Percentiles rank a stretch among this genome's conserved stretches.
Evolutionary conservation across 1,284 basidiomycete genomes (phyloP).

Genomic region (Apiotrichum gracile): DNA sequence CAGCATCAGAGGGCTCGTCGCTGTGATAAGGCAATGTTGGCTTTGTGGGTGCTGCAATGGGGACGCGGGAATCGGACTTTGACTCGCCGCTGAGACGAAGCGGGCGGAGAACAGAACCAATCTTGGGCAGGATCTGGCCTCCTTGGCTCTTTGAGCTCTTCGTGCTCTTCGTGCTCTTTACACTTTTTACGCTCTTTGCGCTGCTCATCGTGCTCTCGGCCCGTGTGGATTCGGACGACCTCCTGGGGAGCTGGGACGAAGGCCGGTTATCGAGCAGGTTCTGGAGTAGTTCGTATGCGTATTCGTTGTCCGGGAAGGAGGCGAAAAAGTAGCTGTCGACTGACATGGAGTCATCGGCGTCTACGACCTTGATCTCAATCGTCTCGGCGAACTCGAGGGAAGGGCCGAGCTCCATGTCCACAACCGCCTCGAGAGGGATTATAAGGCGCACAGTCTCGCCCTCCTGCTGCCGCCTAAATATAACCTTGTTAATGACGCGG

Average conservation of each 20-base stretch:
- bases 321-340: constrained; percentile 78
- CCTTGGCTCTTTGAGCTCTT: constrained; percentile 51
- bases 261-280: constrained; percentile 60
- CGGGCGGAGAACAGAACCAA: constrained; percentile 28
- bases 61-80: constrained; percentile 4
- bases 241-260: constrained; percentile 20
- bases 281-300: constrained; percentile 70
- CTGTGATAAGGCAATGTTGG: constrained; percentile 8
- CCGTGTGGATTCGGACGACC: constrained; percentile 20
- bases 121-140: constrained; percentile 12
- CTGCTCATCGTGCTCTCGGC: not conserved
- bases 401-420: constrained; percentile 79
- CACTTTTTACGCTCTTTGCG: no score
- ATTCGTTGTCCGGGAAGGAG: constrained; percentile 74
- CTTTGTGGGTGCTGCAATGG: constrained; percentile 11
- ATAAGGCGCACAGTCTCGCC: constrained; percentile 93
- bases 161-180: no score
- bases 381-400: constrained; percentile 92
- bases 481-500: constrained; percentile 75
- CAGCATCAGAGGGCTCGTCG: constrained; percentile 10
- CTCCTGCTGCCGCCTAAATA: constrained; percentile 91
- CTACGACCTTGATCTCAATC: constrained; percentile 79
- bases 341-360: constrained; percentile 67
- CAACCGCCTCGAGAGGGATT: constrained; percentile 81
- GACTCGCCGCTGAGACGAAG: constrained; percentile 13